Evolutionary conservation across 768 basidiomycete genomes (phyloP).

Genomic region (Ramaria rubella): DNA sequence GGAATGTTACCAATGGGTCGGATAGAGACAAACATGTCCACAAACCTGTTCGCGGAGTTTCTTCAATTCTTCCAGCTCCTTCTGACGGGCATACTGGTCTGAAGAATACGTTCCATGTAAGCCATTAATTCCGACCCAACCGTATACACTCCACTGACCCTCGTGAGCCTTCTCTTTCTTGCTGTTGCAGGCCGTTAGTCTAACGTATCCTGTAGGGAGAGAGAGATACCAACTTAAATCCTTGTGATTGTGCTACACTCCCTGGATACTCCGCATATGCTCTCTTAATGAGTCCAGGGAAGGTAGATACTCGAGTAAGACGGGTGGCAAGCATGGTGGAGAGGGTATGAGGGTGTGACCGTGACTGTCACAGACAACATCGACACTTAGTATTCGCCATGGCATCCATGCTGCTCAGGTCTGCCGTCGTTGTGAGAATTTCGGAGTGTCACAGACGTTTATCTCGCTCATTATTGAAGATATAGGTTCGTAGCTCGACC

Average conservation of each 20-base stretch:
- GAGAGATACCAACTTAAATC: slow-evolving; percentile 45
- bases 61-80: slow-evolving; percentile 49
- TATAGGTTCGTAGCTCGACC: not conserved
- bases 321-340: slow-evolving; percentile 38
- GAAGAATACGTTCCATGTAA: slow-evolving; percentile 10
- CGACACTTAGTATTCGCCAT: not conserved
- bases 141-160: slow-evolving; percentile 29
- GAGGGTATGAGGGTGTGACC: slow-evolving; percentile 15
- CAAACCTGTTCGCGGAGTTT: slow-evolving; percentile 55
- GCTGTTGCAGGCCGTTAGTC: slow-evolving; percentile 33
- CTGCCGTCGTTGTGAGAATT: not conserved
- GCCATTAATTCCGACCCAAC: not conserved
- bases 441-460: not conserved
- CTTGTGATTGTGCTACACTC: slow-evolving; percentile 53
- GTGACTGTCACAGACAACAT: slow-evolving; percentile 5
- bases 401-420: slow-evolving; percentile 8
- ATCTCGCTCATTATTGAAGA: not conserved
- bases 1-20: not conserved
- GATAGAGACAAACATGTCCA: not conserved
- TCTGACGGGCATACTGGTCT: slow-evolving; percentile 61
- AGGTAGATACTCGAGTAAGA: slow-evolving; percentile 33
- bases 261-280: slow-evolving; percentile 37
- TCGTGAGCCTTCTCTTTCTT: slow-evolving; percentile 73
- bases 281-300: slow-evolving; percentile 29
- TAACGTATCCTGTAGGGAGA: not conserved